Percentiles rank a stretch among this genome's conserved stretches.
phyloP scores from a whole-genome alignment of 805 yeast species.

The Pichia phayaonensis region DNA sequence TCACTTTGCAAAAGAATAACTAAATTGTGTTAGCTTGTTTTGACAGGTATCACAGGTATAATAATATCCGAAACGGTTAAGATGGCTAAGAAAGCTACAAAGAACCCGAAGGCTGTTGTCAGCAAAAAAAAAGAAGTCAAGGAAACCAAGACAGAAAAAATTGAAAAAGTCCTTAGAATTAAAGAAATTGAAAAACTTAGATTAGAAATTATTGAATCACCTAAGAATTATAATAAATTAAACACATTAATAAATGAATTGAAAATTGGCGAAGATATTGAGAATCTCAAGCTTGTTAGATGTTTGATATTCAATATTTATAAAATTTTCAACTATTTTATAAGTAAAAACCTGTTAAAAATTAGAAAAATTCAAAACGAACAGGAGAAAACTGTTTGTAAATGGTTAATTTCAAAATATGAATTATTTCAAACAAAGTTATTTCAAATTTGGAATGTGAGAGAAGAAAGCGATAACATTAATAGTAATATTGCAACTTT shows the following conservation, averaged over 20 bases:
- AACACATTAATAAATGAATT: conserved; percentile 38
- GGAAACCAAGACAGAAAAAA: not conserved
- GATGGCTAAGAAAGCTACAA: not conserved
- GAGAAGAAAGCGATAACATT: conserved; percentile 28
- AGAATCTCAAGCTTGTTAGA: conserved; percentile 25
- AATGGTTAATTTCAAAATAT: conserved; percentile 60
- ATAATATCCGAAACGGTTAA: not conserved
- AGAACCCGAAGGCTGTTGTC: not conserved
- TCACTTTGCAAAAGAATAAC: not conserved
- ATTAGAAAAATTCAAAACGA: conserved; percentile 27
- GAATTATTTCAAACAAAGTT: conserved; percentile 42
- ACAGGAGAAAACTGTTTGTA: conserved; percentile 43
- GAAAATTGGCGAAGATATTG: conserved; percentile 22
- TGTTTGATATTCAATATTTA: conserved; percentile 34
- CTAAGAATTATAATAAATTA: conserved; percentile 49
- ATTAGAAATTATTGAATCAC: conserved; percentile 32
- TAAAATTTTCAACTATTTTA: conserved; percentile 41
- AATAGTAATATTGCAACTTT: conserved; percentile 35
- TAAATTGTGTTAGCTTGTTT: not conserved
- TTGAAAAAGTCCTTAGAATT: conserved; percentile 7
- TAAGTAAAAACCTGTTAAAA: conserved; percentile 35
- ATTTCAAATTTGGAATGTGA: conserved; percentile 33
- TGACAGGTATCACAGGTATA: not conserved
- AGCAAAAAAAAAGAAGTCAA: not conserved
- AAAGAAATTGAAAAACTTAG: conserved; percentile 20